Evolutionary conservation across 805 yeast species (phyloP), one percentile per base, ranked within the genome.

Genomic region (Saturnispora ahearnii): DNA sequence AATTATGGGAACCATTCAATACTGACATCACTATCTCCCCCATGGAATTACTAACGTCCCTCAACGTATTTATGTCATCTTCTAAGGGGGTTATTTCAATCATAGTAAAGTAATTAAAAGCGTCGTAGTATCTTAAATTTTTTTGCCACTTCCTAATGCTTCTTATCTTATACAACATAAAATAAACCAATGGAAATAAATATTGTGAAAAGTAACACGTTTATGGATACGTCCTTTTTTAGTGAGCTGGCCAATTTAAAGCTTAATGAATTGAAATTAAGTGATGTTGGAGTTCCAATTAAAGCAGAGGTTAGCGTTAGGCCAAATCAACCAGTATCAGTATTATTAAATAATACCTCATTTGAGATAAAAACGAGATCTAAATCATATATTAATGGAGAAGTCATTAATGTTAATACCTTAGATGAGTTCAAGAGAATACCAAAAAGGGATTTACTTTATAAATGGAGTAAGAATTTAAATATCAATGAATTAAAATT

Each of bases 171-270:
- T n/a, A 1, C 37, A 34, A 34, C 10, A n/a, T 8, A 9, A 18
- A 36, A 18, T 12, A 18, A 15, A 36, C 24, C 24, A 36, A 36
- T 36, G 40, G 7, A 6, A 15, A 22, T 21, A 21, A 36, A 36
- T 36, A 36, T 12, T 15, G 40, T 36, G 5, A 36, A 36, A 11
- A 18, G 40, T 18, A 24, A 38, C 15, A 38, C 36, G 38, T 85
- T 84, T 62, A 81, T 86, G 22, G 97, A 91, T 59, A 79, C 96
- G 1, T 78, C 96, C 0, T 93, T 93, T 64, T 93, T 91, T 69
- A 82, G 84, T 40, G 76, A 76, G 55, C 73, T 93, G 10, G 75
- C 95, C 0, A 77, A 79, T 44, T 64, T 81, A 56, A 93, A 93
- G 61, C 73, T 93, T 42, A 83, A 89, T 53, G 76, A 79, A 44